Evolutionary conservation across 192 early-diverging fungal species (phyloP), one percentile per base, ranked within the genome.

Genomic region (Podila epigama): DNA sequence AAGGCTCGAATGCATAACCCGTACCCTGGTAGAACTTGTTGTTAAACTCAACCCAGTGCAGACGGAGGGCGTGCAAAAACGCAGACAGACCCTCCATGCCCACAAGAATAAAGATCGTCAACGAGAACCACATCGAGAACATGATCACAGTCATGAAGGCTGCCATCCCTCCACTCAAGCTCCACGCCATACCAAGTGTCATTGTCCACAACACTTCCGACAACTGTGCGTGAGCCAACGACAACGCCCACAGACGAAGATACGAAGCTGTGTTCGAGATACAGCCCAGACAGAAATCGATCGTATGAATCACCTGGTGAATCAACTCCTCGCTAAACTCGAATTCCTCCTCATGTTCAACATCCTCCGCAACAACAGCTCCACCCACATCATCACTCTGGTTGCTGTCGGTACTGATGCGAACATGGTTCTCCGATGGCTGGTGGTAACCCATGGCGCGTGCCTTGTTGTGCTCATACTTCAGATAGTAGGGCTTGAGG

Each of bases 241-340:
- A 97, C 54, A 99, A 82, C 58, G 98, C 98, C 98, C 98, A 99
- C 56, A 99, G 88, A 68, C 98, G 96, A 58, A 99, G 92, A 68
- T 99, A 99, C 25, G 95, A 97, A 4, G 98, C 98, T 16, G 98
- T 99, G 84, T 99, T 97, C 51, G 98, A 99, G 60, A 99, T 96
- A 34, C 93, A 93, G 55, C 89, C 89, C 54, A 99, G 88, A 72
- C 94, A 96, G 81, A 96, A 99, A 81, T 99, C 98, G 70, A 99
- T 98, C 8, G 97, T 98, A 79, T 99, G 98, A 71, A 99, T 98
- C 22, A 89, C 85, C 82, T 97, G 96, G 84, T 98, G 93, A 70
- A 99, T 96, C 92, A 98, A 92, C 62, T 92, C 87, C 60, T 98
- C 98, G 40, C 91, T 86, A 85, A 99, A 99, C 65, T 99, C 97